Conservation (phyloP, 2,329 filamentous ascomycete species). For the Aphanocladium album region DNA sequence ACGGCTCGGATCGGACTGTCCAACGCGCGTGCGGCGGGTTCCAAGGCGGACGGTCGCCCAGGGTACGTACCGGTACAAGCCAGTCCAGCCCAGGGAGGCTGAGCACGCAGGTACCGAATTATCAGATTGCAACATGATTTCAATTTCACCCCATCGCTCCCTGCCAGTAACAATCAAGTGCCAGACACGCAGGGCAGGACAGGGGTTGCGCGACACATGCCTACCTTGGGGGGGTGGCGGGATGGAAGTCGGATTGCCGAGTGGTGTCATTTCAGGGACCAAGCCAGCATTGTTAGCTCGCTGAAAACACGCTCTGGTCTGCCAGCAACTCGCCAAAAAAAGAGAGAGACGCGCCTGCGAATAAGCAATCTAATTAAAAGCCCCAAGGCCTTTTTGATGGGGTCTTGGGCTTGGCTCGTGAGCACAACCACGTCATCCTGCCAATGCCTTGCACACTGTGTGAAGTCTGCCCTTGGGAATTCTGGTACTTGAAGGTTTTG, state of each 20-base stretch:
- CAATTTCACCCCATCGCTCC: neutral
- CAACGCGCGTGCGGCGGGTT: neutral
- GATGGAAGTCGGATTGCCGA: slow-evolving; percentile 4
- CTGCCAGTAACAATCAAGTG: neutral
- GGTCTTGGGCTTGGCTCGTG: neutral
- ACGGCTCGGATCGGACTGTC: slow-evolving; percentile 5
- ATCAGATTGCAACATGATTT: neutral
- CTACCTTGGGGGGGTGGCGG: neutral
- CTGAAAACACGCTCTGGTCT: neutral
- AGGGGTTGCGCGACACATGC: neutral
- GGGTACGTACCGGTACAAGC: neutral
- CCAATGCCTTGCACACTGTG: neutral
- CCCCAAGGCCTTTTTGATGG: neutral
- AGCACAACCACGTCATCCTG: slow-evolving; percentile 5
- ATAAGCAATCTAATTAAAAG: neutral
- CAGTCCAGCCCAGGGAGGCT: neutral
- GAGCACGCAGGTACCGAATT: slow-evolving; percentile 1
- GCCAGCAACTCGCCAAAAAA: no score
- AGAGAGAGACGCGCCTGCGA: neutral
- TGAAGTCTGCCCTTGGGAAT: no score
- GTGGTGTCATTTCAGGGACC: slow-evolving; percentile 8
- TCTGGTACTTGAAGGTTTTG: no score
- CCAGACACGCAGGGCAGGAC: neutral
- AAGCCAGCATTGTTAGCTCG: neutral
- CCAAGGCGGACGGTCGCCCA: neutral